These are phyloP conservation scores for Amaranthus hypochondriacus DNA, from an alignment of 148 eudicot species.

Conservation along the genomic window DNA sequence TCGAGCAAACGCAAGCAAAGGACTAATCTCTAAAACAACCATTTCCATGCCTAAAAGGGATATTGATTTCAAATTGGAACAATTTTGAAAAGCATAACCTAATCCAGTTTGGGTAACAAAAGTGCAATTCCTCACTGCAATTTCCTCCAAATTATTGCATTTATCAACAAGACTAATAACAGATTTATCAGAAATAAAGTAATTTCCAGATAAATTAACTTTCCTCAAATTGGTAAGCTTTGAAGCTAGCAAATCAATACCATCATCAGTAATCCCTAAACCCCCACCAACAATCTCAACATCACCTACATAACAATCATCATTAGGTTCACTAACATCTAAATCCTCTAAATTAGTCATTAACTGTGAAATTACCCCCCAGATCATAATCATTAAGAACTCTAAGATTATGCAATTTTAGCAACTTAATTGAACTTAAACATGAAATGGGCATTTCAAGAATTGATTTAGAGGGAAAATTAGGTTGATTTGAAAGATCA, in stretches of 20 bases:
- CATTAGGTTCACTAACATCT: conserved; percentile 36
- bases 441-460: conserved; percentile 24
- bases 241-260: conserved; percentile 41
- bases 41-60: conserved; percentile 31
- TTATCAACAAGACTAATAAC: conserved; percentile 36
- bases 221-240: conserved; percentile 34
- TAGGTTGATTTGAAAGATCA: conserved; percentile 31
- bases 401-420: conserved; percentile 27
- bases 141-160: conserved; percentile 43
- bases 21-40: conserved; percentile 22
- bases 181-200: conserved; percentile 44
- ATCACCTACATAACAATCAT: conserved; percentile 27
- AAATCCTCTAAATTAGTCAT: conserved; percentile 48
- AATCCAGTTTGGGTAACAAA: conserved; percentile 43
- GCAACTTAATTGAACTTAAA: conserved; percentile 31
- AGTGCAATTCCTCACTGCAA: conserved; percentile 35
- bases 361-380: conserved; percentile 19
- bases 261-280: conserved; percentile 52
- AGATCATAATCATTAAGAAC: conserved; percentile 35
- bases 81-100: conserved; percentile 26
- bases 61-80: conserved; percentile 33
- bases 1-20: conserved; percentile 27
- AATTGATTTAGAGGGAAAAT: conserved; percentile 32
- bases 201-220: conserved; percentile 49
- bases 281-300: conserved; percentile 14